phyloP scores from a whole-genome alignment of 208 protist species.

The Trypanosoma theileri region DNA sequence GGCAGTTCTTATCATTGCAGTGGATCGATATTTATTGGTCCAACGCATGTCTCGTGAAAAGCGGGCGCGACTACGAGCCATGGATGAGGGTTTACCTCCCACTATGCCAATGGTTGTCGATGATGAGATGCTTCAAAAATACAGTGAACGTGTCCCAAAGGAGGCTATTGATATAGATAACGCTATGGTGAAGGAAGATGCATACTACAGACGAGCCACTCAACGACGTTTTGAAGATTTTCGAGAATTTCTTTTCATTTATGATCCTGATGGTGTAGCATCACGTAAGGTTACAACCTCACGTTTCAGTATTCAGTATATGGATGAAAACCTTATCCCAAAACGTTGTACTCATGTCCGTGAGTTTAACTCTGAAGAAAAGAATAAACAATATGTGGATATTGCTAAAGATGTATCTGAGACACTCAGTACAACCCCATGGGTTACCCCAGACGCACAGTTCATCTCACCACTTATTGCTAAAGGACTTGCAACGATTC shows the following conservation, averaged over 20 bases:
- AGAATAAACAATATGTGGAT: conserved; percentile 35
- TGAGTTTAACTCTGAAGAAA: conserved; percentile 66
- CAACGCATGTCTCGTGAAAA: conserved; percentile 50
- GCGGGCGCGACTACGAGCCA: conserved; percentile 41
- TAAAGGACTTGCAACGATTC: conserved; percentile 54
- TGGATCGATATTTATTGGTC: conserved; percentile 31
- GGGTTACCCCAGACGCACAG: conserved; percentile 52
- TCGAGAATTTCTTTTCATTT: conserved; percentile 76
- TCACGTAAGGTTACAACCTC: conserved; percentile 47
- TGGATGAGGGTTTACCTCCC: conserved; percentile 71
- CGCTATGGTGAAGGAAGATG: conserved; percentile 50
- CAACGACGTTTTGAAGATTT: conserved; percentile 77
- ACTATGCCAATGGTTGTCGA: conserved; percentile 66
- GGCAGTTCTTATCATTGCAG: conserved; percentile 20
- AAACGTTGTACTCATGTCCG: conserved; percentile 54
- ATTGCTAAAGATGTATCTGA: conserved; percentile 42
- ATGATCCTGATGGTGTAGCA: conserved; percentile 65
- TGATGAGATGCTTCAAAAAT: conserved; percentile 36
- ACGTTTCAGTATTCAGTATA: conserved; percentile 68
- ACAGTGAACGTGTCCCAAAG: conserved; percentile 38
- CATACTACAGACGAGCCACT: conserved; percentile 59
- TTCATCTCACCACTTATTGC: conserved; percentile 53
- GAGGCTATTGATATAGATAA: conserved; percentile 44
- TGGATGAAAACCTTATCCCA: conserved; percentile 61
- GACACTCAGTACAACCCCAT: conserved; percentile 39